Conservation (phyloP, 805 yeast genomes). For the Candida arabinofermentans region DNA sequence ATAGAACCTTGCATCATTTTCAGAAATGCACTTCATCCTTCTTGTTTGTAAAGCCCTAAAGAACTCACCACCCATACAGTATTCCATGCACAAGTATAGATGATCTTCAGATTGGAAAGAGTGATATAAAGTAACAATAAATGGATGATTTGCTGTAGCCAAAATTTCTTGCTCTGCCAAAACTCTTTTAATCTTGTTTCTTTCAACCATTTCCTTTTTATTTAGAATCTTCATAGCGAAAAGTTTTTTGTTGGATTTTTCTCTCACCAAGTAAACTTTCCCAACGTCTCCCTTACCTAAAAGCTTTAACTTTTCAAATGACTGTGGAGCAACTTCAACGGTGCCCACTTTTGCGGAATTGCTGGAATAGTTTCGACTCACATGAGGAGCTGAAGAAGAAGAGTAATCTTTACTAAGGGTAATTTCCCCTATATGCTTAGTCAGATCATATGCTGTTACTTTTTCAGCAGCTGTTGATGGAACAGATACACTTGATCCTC, state of each 20-base stretch:
- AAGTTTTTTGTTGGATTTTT: slow-evolving; percentile 65
- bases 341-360: slow-evolving; percentile 70
- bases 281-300: slow-evolving; percentile 98
- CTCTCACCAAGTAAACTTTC: slow-evolving; percentile 87
- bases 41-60: slow-evolving; percentile 94
- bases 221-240: slow-evolving; percentile 91
- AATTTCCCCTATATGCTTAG: slow-evolving; percentile 37
- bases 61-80: slow-evolving; percentile 99
- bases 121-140: slow-evolving; percentile 92
- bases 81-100: slow-evolving; percentile 93
- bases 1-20: slow-evolving; percentile 86
- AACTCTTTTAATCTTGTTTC: slow-evolving; percentile 92
- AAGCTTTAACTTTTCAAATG: slow-evolving; percentile 85
- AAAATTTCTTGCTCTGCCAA: slow-evolving; percentile 95
- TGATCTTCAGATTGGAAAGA: slow-evolving; percentile 94
- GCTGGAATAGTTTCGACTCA: slow-evolving; percentile 60
- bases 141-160: slow-evolving; percentile 94
- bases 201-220: slow-evolving; percentile 89
- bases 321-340: slow-evolving; percentile 79
- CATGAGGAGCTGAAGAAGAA: slow-evolving; percentile 33
- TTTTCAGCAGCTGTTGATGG: slow-evolving; percentile 12
- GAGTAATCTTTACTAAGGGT: slow-evolving; percentile 31
- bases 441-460: slow-evolving; percentile 11
- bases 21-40: slow-evolving; percentile 77
- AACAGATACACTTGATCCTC: slow-evolving; percentile 3